Evolutionary conservation across 1,284 basidiomycete species (phyloP).

Genomic region (Dichomitus squalens): DNA sequence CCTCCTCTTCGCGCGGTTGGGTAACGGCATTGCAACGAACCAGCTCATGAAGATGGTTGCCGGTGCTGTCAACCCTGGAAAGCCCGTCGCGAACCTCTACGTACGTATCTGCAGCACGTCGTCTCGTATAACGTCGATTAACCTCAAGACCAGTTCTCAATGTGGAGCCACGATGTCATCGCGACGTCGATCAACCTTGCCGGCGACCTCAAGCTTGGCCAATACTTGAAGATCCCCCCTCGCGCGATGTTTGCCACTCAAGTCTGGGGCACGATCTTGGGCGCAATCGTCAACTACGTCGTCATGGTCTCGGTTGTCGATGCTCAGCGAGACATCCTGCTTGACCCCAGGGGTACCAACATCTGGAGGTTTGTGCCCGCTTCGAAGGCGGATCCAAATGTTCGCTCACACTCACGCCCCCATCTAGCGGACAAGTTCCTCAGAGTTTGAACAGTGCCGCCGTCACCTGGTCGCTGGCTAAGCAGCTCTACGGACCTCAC

Average conservation of each 20-base stretch:
- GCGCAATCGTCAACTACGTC: slow-evolving; percentile 40
- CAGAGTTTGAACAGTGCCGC: slow-evolving; percentile 55
- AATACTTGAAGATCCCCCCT: slow-evolving; percentile 79
- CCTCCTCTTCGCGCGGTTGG: slow-evolving; percentile 50
- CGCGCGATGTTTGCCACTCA: slow-evolving; percentile 71
- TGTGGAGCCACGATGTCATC: slow-evolving; percentile 66
- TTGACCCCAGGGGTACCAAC: slow-evolving; percentile 54
- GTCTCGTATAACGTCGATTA: too few species aligned
- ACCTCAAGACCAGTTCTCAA: slow-evolving; percentile 48
- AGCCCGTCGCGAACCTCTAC: slow-evolving; percentile 68
- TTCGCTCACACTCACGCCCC: neutral
- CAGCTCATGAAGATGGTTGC: slow-evolving; percentile 72
- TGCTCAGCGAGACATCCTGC: slow-evolving; percentile 52
- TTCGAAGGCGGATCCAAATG: neutral
- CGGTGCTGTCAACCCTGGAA: slow-evolving; percentile 61
- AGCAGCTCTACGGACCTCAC: slow-evolving; percentile 52
- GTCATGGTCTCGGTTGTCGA: slow-evolving; percentile 61
- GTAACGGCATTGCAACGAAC: slow-evolving; percentile 59
- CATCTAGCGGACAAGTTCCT: slow-evolving; percentile 25
- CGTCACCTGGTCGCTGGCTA: slow-evolving; percentile 66
- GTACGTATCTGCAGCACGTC: slow-evolving; percentile 44
- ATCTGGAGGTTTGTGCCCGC: slow-evolving; percentile 44
- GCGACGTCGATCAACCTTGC: slow-evolving; percentile 52
- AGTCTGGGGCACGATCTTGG: slow-evolving; percentile 65
- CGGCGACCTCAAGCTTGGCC: slow-evolving; percentile 51